These are phyloP conservation scores for Aspergillus sp. DNA, from an alignment of 2,329 filamentous ascomycete genomes.

Conservation along the genomic window DNA sequence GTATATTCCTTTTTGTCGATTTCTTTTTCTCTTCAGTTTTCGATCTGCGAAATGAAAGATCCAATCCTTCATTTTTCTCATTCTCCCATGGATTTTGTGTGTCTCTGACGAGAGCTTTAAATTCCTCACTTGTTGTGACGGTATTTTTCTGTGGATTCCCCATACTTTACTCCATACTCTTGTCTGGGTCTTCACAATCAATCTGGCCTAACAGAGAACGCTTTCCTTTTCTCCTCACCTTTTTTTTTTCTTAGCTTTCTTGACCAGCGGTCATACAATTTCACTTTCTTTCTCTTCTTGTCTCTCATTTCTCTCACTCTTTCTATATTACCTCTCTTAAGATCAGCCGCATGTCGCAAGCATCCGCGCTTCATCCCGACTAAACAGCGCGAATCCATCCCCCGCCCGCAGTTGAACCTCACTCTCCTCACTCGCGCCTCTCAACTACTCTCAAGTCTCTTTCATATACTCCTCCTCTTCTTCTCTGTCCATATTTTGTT, in stretches of 20 bases:
- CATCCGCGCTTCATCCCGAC: too few species aligned
- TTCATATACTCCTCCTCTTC: background rate
- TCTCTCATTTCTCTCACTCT: background rate
- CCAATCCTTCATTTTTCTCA: too few species aligned
- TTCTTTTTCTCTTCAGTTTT: slow-evolving; percentile 1
- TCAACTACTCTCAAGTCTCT: slow-evolving; percentile 4
- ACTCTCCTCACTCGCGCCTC: slow-evolving; percentile 1
- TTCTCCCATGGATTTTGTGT: too few species aligned
- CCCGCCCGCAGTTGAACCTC: slow-evolving; percentile 8
- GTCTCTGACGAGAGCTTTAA: too few species aligned
- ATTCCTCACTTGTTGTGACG: too few species aligned
- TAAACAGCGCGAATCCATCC: slow-evolving; percentile 4
- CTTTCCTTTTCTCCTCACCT: slow-evolving; percentile 1
- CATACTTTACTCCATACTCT: too few species aligned
- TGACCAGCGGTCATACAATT: background rate
- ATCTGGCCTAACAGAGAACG: background rate
- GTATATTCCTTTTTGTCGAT: background rate
- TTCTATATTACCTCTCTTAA: background rate
- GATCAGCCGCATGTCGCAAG: too few species aligned
- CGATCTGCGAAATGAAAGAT: background rate
- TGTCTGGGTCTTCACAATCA: too few species aligned
- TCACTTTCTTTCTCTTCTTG: background rate
- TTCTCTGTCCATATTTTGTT: background rate
- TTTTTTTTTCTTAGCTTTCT: slow-evolving; percentile 1
- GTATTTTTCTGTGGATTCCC: too few species aligned